A percentile compares a stretch with the other conserved stretches of the same genome.
These are phyloP conservation scores for Senecio squalidus DNA, from an alignment of 140 eudicot species.

Conservation along the genomic window DNA sequence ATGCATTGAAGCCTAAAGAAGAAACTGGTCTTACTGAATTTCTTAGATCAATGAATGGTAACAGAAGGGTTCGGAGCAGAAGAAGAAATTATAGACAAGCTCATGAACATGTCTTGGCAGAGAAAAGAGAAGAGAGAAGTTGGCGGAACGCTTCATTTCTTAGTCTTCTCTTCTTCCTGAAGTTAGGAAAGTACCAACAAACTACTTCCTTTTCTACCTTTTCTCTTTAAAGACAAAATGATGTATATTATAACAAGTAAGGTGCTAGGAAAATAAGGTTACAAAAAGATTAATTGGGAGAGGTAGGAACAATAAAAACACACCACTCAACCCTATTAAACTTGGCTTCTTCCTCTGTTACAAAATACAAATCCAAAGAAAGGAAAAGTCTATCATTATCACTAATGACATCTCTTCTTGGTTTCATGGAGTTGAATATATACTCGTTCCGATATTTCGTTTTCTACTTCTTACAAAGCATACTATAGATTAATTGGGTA, in stretches of 20 bases:
- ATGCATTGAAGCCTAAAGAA: conserved; percentile 11
- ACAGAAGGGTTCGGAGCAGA: conserved; percentile 7
- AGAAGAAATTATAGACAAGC: conserved; percentile 37
- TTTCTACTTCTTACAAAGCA: too few relatives aligned
- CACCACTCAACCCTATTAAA: too few relatives aligned
- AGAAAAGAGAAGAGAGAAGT: conserved; percentile 53
- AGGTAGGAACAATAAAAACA: too few relatives aligned
- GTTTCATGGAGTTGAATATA: too few relatives aligned
- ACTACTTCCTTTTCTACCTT: background rate
- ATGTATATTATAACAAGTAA: background rate
- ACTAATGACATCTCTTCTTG: too few relatives aligned
- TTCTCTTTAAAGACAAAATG: background rate
- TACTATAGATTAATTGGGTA: too few relatives aligned
- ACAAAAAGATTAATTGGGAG: too few relatives aligned
- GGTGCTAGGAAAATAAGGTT: too few relatives aligned
- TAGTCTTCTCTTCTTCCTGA: conserved; percentile 48
- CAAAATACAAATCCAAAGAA: too few relatives aligned
- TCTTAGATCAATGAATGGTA: conserved; percentile 9
- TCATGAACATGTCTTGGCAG: conserved; percentile 57
- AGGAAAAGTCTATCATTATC: too few relatives aligned
- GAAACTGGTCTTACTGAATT: conserved; percentile 17
- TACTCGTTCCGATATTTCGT: too few relatives aligned
- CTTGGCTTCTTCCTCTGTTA: too few relatives aligned
- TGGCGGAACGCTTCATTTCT: conserved; percentile 35
- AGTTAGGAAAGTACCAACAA: conserved; percentile 43